phyloP scores from a whole-genome alignment of 345 rosid species.

The Salix caprea region DNA sequence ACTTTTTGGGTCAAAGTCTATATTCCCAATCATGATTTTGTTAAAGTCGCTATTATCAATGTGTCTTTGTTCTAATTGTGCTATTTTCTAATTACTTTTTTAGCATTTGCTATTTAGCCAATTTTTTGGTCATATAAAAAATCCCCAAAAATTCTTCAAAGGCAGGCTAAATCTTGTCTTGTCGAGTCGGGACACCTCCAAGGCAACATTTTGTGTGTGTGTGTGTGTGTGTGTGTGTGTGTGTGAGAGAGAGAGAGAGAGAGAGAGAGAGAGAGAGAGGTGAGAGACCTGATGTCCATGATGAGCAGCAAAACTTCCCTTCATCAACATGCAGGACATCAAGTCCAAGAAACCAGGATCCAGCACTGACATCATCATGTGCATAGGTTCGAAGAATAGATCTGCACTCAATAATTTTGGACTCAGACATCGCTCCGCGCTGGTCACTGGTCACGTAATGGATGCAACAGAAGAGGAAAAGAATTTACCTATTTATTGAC shows the following conservation, averaged over 20 bases:
- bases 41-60: too few species aligned
- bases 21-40: too few species aligned
- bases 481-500: conserved; percentile 58
- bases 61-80: too few species aligned
- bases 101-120: too few species aligned
- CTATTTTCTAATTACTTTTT: too few species aligned
- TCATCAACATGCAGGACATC: conserved; percentile 53
- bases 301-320: conserved; percentile 70
- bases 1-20: too few species aligned
- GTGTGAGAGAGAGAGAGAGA: not conserved
- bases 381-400: conserved; percentile 59
- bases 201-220: not conserved
- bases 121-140: too few species aligned
- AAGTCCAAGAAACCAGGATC: conserved; percentile 72
- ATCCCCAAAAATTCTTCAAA: not conserved
- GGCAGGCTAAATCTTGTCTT: not conserved
- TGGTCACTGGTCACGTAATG: not conserved
- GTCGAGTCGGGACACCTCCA: too few species aligned
- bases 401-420: conserved; percentile 29
- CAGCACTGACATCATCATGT: conserved; percentile 68
- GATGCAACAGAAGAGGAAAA: not conserved
- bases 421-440: not conserved
- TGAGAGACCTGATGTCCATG: conserved; percentile 71
- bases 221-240: not conserved
- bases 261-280: conserved; percentile 7